phyloP scores from a whole-genome alignment of 257 asterid species.

The Thymus quinquecostatus region DNA sequence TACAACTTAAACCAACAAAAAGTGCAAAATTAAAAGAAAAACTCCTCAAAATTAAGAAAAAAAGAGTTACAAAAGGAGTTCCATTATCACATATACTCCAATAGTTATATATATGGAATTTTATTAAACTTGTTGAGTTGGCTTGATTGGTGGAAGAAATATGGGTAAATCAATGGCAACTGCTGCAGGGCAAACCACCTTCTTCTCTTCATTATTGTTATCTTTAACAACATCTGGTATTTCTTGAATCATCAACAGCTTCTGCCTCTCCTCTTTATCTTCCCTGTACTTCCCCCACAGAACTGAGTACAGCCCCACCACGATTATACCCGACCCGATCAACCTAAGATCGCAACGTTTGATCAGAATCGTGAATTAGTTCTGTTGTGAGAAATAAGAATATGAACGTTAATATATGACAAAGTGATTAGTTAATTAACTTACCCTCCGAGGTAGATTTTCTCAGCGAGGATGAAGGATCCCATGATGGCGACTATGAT shows the following conservation, averaged over 20 bases:
- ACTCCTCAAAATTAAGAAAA: neutral
- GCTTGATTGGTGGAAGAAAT: conserved; percentile 11
- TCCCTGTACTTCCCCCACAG: conserved; percentile 68
- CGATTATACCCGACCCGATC: conserved; percentile 54
- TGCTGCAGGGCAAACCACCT: conserved; percentile 12
- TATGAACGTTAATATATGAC: too few relatives aligned
- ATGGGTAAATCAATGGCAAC: conserved; percentile 41
- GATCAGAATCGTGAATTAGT: too few relatives aligned
- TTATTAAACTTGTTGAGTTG: conserved; percentile 37
- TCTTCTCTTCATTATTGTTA: conserved; percentile 17
- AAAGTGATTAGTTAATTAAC: neutral
- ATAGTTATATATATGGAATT: neutral
- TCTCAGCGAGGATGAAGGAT: conserved; percentile 68
- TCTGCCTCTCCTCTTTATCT: conserved; percentile 39
- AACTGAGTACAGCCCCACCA: conserved; percentile 59
- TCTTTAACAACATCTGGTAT: conserved; percentile 52
- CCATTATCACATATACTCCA: neutral
- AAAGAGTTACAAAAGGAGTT: neutral
- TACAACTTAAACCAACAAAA: conserved; percentile 16
- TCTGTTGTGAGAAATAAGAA: too few relatives aligned
- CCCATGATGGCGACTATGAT: conserved; percentile 82
- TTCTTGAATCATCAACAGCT: conserved; percentile 19
- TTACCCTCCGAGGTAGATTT: conserved; percentile 82
- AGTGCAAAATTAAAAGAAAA: neutral
- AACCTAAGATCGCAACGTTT: conserved; percentile 26